These are phyloP conservation scores for Termitomyces sp. DNA, from an alignment of 768 basidiomycete species.

Conservation along the genomic window DNA sequence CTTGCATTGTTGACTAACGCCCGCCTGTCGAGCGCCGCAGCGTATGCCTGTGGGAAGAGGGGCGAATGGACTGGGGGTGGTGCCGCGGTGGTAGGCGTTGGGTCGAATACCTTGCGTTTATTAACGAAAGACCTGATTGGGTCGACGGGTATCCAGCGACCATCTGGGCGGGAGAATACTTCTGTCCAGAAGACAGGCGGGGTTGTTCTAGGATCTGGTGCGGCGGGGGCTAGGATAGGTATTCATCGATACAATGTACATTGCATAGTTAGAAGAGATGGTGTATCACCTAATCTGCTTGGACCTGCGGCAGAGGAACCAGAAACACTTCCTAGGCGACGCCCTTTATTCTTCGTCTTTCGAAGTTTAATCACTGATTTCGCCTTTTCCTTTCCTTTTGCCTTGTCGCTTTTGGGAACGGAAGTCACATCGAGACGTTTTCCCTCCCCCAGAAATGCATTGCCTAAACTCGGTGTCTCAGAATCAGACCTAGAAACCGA, in stretches of 20 bases:
- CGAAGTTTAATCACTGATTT: slow-evolving; percentile 54
- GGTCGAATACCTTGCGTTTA: slow-evolving; percentile 78
- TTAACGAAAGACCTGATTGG: slow-evolving; percentile 78
- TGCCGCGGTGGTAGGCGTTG: slow-evolving; percentile 33
- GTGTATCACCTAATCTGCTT: slow-evolving; percentile 19
- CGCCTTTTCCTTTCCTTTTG: slow-evolving; percentile 55
- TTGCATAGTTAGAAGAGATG: neutral
- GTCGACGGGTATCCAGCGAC: slow-evolving; percentile 90
- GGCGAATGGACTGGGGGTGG: slow-evolving; percentile 10
- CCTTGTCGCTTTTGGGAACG: slow-evolving; percentile 37
- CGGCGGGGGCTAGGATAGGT: slow-evolving; percentile 16
- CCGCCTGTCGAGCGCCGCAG: slow-evolving; percentile 13
- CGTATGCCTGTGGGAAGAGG: slow-evolving; percentile 17
- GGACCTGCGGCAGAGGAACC: slow-evolving; percentile 16
- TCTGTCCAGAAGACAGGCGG: slow-evolving; percentile 97
- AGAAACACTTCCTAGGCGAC: slow-evolving; percentile 30
- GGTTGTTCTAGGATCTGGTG: slow-evolving; percentile 52
- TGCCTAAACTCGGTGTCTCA: slow-evolving; percentile 28
- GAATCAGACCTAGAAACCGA: slow-evolving; percentile 19
- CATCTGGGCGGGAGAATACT: slow-evolving; percentile 90
- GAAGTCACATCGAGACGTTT: slow-evolving; percentile 34
- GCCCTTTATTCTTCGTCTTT: slow-evolving; percentile 47
- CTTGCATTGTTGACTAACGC: slow-evolving; percentile 22
- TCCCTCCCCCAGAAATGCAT: slow-evolving; percentile 32
- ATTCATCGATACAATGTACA: neutral